These are phyloP conservation scores for Heliamphora exappendiculata DNA, from an alignment of 148 eudicot genomes.

Conservation along the genomic window DNA sequence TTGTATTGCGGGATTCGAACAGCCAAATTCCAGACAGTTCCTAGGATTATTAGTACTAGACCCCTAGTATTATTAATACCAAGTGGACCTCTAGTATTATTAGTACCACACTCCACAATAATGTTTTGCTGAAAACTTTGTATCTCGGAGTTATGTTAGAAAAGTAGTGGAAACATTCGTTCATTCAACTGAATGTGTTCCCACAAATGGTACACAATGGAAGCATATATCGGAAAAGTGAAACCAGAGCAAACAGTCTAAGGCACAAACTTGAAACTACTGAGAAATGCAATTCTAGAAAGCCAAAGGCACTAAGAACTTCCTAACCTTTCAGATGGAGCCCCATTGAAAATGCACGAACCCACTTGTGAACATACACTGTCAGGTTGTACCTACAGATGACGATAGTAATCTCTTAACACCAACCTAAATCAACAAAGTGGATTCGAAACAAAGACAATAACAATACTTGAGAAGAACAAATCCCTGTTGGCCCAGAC, in stretches of 20 bases:
- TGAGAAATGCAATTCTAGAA: not conserved
- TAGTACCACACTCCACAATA: not conserved
- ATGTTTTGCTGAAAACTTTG: not conserved
- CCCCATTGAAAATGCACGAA: slow-evolving; percentile 37
- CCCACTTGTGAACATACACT: slow-evolving; percentile 56
- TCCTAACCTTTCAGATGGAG: slow-evolving; percentile 39
- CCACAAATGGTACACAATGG: not conserved
- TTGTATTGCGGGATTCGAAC: no score
- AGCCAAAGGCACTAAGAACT: not conserved
- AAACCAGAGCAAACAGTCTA: not conserved
- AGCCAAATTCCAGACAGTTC: no score
- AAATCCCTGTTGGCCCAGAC: no score
- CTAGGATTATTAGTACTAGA: no score
- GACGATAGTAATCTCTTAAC: not conserved
- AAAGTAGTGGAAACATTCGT: not conserved
- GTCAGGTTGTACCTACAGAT: slow-evolving; percentile 52
- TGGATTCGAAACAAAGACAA: not conserved
- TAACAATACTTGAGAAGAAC: slow-evolving; percentile 10
- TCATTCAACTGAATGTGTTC: not conserved
- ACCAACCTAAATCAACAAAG: not conserved
- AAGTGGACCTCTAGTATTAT: no score
- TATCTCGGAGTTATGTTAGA: not conserved
- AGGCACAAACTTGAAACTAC: not conserved
- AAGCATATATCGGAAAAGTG: not conserved
- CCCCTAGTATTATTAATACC: no score